Conservation (phyloP, 2,329 filamentous ascomycete genomes). For the Pyricularia sp. region DNA sequence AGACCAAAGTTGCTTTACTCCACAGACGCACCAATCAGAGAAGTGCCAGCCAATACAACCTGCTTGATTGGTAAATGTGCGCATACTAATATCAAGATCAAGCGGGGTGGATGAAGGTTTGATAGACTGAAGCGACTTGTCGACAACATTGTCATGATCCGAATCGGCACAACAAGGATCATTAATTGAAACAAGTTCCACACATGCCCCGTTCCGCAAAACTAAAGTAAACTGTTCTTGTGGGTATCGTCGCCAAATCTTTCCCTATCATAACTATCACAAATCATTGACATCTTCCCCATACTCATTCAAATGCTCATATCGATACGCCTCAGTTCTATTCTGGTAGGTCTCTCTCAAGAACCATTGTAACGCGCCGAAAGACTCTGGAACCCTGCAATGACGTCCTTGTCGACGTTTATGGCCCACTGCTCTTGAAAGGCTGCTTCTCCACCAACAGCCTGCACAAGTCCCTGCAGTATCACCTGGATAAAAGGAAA, state of each 20-base stretch:
- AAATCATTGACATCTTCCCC: background rate
- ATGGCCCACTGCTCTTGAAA: conserved; percentile 57
- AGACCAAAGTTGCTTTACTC: background rate
- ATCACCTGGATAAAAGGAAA: conserved; percentile 51
- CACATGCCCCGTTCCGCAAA: background rate
- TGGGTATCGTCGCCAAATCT: background rate
- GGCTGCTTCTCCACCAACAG: conserved; percentile 47
- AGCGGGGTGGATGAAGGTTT: background rate
- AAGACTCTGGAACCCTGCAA: conserved; percentile 46
- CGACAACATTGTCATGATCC: background rate
- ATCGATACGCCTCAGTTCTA: background rate
- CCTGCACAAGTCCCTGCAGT: conserved; percentile 43
- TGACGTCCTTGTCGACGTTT: conserved; percentile 64
- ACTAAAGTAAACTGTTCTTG: background rate
- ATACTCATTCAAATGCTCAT: too few relatives aligned
- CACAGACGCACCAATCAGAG: background rate
- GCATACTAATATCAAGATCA: background rate
- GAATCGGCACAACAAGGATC: background rate
- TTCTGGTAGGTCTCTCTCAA: background rate
- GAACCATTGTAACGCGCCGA: background rate
- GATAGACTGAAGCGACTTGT: background rate
- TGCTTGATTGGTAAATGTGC: background rate
- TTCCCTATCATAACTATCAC: background rate
- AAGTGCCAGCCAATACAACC: background rate
- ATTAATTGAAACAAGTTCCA: background rate